phyloP scores from a whole-genome alignment of 1,284 basidiomycete genomes.

The Cryptococcus deneoformans region DNA sequence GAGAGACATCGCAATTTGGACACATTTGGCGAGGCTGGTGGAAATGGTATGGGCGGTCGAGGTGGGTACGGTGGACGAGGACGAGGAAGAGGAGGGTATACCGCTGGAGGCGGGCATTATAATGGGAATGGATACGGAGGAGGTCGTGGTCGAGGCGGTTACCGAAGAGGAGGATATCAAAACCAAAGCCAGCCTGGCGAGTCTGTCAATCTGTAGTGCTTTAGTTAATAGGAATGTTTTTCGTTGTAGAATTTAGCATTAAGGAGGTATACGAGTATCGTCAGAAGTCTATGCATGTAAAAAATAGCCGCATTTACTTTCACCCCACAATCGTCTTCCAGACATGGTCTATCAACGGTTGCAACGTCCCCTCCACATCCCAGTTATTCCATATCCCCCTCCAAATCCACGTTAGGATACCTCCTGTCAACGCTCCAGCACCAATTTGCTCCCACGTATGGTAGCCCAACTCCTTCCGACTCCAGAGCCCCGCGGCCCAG shows the following conservation, averaged over 20 bases:
- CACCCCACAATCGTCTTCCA: constrained; percentile 13
- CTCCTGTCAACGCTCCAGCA: constrained; percentile 64
- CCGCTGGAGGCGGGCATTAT: constrained; percentile 3
- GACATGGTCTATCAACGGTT: constrained; percentile 18
- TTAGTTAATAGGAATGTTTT: too few relatives aligned
- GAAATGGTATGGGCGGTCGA: constrained; percentile 9
- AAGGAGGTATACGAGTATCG: too few relatives aligned
- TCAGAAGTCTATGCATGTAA: too few relatives aligned
- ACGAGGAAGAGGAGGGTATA: constrained; percentile 10
- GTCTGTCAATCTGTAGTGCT: too few relatives aligned
- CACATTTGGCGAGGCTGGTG: constrained; percentile 46
- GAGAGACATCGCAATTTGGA: constrained; percentile 44
- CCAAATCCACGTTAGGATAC: constrained; percentile 60
- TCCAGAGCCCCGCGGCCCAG: constrained; percentile 57
- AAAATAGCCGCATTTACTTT: too few relatives aligned
- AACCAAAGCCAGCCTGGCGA: too few relatives aligned
- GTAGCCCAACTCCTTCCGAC: constrained; percentile 74
- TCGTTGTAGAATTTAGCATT: too few relatives aligned
- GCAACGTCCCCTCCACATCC: constrained; percentile 12
- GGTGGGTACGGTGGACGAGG: constrained; percentile 16
- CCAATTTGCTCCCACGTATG: constrained; percentile 72
- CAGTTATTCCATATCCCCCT: constrained; percentile 28
- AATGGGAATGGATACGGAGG: constrained; percentile 6
- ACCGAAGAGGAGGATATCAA: constrained; percentile 3
- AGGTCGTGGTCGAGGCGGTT: constrained; percentile 8